phyloP scores from a whole-genome alignment of 768 basidiomycete genomes.

The Pleurotus giganteus region DNA sequence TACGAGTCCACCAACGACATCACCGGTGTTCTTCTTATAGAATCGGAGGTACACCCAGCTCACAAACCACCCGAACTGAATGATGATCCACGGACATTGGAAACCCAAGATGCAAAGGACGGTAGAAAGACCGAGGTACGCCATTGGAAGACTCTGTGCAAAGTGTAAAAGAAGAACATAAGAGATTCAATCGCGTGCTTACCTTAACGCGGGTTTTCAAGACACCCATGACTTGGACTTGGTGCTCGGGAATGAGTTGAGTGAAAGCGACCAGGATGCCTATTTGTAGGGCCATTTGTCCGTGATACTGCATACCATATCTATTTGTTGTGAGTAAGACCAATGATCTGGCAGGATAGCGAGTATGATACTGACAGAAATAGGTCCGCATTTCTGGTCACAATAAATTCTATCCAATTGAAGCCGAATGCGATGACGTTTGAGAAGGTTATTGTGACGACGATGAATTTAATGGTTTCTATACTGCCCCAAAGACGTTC shows the following conservation, averaged over 20 bases:
- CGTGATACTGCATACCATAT: constrained; percentile 87
- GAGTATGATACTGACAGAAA: constrained; percentile 63
- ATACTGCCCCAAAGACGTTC: constrained; percentile 92
- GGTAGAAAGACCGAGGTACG: constrained; percentile 87
- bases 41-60: constrained; percentile 95
- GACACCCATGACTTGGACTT: constrained; percentile 88
- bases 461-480: constrained; percentile 84
- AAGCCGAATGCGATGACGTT: constrained; percentile 89
- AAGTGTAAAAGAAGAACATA: constrained; percentile 9
- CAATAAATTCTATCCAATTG: constrained; percentile 83
- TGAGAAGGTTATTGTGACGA: constrained; percentile 71
- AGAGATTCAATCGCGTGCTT: constrained; percentile 12
- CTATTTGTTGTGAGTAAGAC: constrained; percentile 35
- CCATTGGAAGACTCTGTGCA: constrained; percentile 87
- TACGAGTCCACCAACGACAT: constrained; percentile 58
- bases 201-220: constrained; percentile 91
- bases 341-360: constrained; percentile 9
- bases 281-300: constrained; percentile 88
- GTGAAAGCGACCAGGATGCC: constrained; percentile 94
- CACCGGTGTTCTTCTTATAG: constrained; percentile 83
- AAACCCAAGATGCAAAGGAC: constrained; percentile 80
- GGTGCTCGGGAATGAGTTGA: constrained; percentile 96
- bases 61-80: constrained; percentile 99
- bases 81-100: constrained; percentile 88
- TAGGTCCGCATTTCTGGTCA: constrained; percentile 64